Base-by-base conservation (phyloP, 805 yeast species). In the Saccharomycopsis sp. region DNA sequence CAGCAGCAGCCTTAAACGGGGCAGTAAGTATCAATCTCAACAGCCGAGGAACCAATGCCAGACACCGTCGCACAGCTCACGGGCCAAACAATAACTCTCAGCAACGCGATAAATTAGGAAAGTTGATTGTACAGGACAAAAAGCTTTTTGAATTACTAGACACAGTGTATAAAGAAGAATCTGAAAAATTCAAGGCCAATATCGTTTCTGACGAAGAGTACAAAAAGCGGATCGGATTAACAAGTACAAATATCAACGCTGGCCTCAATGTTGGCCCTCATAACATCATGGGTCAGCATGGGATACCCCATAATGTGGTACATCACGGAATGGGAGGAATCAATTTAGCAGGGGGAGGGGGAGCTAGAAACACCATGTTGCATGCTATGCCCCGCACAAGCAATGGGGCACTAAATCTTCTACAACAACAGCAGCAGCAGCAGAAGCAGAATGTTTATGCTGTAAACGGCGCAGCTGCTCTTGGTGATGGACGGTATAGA, bases 331-430 rank as follows among this genome's bases (percentile, higher is more conserved):
- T n/a, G 18, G 48, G 48, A 44, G 48, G 18, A 44, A 44, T 44
- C 4, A 44, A 44, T 18, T 12, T 44, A 44, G 48, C 48, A 16
- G 16, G 16, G 8, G 48, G 48, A 12, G 48, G 21, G 7, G 48
- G 48, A 7, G 48, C 48, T 44, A 44, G 48, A 44, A 44, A 44
- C 21, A 44, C 48, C 8, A 44, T 44, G 48, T 44, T 44, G 16
- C 48, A 44, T 12, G 48, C 21, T 7, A 44, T 44, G 48, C 48
- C 48, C 7, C 18, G 48, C 8, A 18, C 48, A 12, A 44, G 48
- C 12, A 44, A 12, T 44, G 48, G 48, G 7, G 12, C 48, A 12
- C 16, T 44, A 18, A 44, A 44, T 44, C 48, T 44, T 7, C 16
- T 44, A 44, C 21, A 16, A 44, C 48, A 44, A 18, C 48, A 44